Conservation (phyloP, 495 filamentous ascomycete genomes). For the Daldinia decipiens region DNA sequence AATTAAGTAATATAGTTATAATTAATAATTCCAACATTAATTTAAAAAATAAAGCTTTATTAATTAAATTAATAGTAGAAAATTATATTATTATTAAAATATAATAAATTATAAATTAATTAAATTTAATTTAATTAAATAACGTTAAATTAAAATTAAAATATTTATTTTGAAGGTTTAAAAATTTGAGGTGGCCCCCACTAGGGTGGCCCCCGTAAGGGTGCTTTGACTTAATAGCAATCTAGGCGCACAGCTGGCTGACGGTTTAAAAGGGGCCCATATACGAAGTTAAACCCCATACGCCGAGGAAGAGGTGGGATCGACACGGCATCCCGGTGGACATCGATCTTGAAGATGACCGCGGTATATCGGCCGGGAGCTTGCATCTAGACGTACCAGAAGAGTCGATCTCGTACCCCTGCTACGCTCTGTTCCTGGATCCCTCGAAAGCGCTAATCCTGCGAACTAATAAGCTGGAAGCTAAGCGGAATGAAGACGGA, state of each 20-base stretch:
- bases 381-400: conserved; percentile 27
- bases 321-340: conserved; percentile 30
- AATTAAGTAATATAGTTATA: no score
- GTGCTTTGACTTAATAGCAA: no score
- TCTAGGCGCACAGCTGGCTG: conserved; percentile 1
- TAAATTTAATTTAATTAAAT: no score
- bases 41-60: no score
- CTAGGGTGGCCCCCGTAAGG: no score
- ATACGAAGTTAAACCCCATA: conserved; percentile 24
- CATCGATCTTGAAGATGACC: conserved; percentile 33
- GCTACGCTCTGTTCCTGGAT: conserved; percentile 33
- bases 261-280: conserved; percentile 18
- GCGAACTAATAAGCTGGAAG: conserved; percentile 16
- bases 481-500: conserved; percentile 14
- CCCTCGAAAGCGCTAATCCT: conserved; percentile 36
- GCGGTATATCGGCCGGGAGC: conserved; percentile 21
- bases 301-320: conserved; percentile 29
- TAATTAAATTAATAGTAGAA: no score
- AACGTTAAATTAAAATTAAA: no score
- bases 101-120: no score
- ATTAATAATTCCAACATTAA: no score
- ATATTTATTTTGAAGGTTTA: no score
- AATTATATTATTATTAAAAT: no score
- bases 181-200: no score
- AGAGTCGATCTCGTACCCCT: conserved; percentile 26